These are phyloP conservation scores for Ramichloridium luteum DNA, from an alignment of 2,329 filamentous ascomycete species.

Conservation along the genomic window DNA sequence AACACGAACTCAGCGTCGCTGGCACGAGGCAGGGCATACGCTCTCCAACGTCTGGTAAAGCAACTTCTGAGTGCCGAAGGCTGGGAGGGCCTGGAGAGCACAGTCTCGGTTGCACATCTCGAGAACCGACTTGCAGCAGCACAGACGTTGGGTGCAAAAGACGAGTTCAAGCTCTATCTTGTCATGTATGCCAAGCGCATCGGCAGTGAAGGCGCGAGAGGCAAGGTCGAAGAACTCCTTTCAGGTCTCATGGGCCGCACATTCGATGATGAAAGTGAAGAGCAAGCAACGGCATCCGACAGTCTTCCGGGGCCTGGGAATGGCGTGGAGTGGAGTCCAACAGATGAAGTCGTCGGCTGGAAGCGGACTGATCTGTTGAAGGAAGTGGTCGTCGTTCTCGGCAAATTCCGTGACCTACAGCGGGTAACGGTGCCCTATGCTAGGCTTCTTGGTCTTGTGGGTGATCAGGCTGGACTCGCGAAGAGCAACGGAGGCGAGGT, in stretches of 20 bases:
- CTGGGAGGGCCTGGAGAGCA: conserved; percentile 82
- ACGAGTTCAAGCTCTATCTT: conserved; percentile 91
- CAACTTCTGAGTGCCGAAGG: conserved; percentile 76
- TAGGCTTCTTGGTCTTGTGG: conserved; percentile 55
- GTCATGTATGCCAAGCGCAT: conserved; percentile 96
- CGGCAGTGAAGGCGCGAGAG: conserved; percentile 72
- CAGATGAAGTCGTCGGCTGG: conserved; percentile 78
- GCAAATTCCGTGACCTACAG: conserved; percentile 95
- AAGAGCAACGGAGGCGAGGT: too few species aligned
- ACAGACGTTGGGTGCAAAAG: conserved; percentile 67
- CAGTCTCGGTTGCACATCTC: conserved; percentile 83
- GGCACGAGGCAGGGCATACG: conserved; percentile 81
- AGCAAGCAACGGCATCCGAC: conserved; percentile 32
- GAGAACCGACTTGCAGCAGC: conserved; percentile 91
- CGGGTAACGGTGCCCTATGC: conserved; percentile 92
- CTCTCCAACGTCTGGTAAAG: conserved; percentile 84
- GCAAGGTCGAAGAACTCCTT: conserved; percentile 87
- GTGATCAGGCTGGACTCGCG: too few species aligned
- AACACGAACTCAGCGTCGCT: conserved; percentile 91
- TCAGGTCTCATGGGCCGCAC: conserved; percentile 66
- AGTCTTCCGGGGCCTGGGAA: conserved; percentile 28
- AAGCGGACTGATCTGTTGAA: conserved; percentile 74
- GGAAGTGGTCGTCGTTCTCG: conserved; percentile 83
- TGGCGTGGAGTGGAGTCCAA: conserved; percentile 52
- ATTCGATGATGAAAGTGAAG: conserved; percentile 49